Conservation (phyloP, 2,329 filamentous ascomycete species). For the Verticillium longisporum region DNA sequence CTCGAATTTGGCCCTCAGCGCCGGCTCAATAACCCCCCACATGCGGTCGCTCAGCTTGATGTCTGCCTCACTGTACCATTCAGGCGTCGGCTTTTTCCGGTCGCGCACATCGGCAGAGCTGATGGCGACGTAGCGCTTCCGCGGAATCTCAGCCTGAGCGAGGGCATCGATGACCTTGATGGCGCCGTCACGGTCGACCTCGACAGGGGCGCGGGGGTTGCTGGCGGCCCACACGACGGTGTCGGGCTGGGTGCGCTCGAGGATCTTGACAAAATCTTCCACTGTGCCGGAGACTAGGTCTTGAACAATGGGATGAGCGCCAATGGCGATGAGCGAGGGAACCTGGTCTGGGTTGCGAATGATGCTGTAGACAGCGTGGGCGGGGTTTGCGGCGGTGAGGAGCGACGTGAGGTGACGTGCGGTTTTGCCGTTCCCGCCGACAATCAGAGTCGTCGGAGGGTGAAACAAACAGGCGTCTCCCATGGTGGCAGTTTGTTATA, state of each 20-base stretch:
- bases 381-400: conserved; percentile 8
- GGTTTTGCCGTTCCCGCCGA: conserved; percentile 18
- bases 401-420: conserved; percentile 15
- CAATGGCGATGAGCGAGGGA: conserved; percentile 26
- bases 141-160: conserved; percentile 23
- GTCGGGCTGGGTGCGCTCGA: conserved; percentile 23
- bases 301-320: conserved; percentile 33
- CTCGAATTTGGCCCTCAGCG: conserved; percentile 33
- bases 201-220: conserved; percentile 30
- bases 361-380: conserved; percentile 17
- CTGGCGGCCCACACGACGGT: conserved; percentile 25
- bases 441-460: conserved; percentile 17
- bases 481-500: conserved; percentile 1
- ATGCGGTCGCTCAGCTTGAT: conserved; percentile 23
- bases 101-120: conserved; percentile 37
- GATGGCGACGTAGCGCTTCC: conserved; percentile 36
- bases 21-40: conserved; percentile 29
- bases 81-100: conserved; percentile 26
- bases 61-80: conserved; percentile 36
- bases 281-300: conserved; percentile 30
- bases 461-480: conserved; percentile 11
- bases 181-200: conserved; percentile 37
- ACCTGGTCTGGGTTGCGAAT: conserved; percentile 23
- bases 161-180: conserved; percentile 38
- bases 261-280: conserved; percentile 26